These are phyloP conservation scores for Prunus persica DNA, from an alignment of 306 rosid species.

Conservation along the genomic window DNA sequence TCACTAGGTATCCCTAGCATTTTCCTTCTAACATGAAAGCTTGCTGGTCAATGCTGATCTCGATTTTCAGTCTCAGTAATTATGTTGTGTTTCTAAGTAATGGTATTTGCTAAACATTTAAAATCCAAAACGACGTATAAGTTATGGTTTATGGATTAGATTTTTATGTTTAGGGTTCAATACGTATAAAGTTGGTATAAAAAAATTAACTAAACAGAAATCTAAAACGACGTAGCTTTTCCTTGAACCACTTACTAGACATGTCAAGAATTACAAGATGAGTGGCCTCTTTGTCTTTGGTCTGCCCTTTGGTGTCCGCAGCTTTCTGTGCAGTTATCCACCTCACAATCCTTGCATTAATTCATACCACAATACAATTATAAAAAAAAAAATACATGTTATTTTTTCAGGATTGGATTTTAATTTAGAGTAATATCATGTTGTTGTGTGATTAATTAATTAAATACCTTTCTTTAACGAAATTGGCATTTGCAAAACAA, in stretches of 20 bases:
- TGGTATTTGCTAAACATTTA: no score
- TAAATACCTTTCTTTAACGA: constrained; percentile 59
- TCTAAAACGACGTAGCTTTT: not conserved
- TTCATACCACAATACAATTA: not conserved
- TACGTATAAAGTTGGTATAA: no score
- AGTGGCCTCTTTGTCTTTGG: constrained; percentile 25
- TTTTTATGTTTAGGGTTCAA: not conserved
- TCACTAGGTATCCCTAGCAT: no score
- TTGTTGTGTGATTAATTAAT: not conserved
- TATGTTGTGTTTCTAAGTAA: no score
- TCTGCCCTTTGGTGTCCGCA: constrained; percentile 34
- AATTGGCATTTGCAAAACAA: constrained; percentile 87
- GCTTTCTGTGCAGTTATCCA: constrained; percentile 47
- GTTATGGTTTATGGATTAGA: not conserved
- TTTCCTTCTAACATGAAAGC: no score
- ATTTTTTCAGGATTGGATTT: not conserved
- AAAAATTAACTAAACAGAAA: no score
- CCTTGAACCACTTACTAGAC: constrained; percentile 52
- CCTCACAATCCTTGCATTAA: constrained; percentile 44
- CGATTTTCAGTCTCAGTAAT: no score
- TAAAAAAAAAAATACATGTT: not conserved
- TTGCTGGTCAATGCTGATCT: no score
- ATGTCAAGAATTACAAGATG: constrained; percentile 58
- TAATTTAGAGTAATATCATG: not conserved
- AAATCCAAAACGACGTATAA: no score